These are phyloP conservation scores for Clonostachys chloroleuca DNA, from an alignment of 2,329 filamentous ascomycete genomes.

Conservation along the genomic window DNA sequence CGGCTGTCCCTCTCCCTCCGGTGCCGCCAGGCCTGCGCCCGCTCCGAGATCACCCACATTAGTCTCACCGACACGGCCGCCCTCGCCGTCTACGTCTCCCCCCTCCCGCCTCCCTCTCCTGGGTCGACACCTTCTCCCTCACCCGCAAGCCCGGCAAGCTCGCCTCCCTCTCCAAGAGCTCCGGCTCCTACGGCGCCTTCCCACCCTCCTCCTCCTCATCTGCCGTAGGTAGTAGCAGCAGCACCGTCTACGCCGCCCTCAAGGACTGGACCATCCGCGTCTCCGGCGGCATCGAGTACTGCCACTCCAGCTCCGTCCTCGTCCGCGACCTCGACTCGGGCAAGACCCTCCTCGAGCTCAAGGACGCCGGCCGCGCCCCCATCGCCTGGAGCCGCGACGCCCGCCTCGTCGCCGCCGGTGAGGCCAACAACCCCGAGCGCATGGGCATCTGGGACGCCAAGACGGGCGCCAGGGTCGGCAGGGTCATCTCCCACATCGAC, in stretches of 20 bases:
- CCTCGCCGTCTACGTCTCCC: conserved; percentile 21
- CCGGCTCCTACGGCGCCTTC: conserved; percentile 22
- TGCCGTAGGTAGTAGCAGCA: conserved; percentile 1
- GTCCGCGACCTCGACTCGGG: conserved; percentile 20
- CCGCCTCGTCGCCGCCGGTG: conserved; percentile 19
- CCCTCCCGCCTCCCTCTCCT: conserved; percentile 18
- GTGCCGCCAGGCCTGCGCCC: conserved; percentile 17
- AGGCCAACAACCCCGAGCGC: conserved; percentile 11
- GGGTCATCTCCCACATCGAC: conserved; percentile 26
- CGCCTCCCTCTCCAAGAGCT: conserved; percentile 17
- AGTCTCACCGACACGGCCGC: conserved; percentile 18
- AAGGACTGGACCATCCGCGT: conserved; percentile 21
- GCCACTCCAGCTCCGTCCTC: conserved; percentile 20
- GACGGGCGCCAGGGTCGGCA: conserved; percentile 17
- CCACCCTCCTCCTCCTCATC: conserved; percentile 1
- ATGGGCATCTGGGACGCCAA: conserved; percentile 24
- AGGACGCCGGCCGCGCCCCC: conserved; percentile 16
- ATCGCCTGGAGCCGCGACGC: conserved; percentile 25
- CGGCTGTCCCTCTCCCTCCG: conserved; percentile 12
- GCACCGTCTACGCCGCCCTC: conserved; percentile 15
- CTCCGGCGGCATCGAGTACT: conserved; percentile 19
- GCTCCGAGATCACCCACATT: conserved; percentile 22
- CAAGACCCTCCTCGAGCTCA: conserved; percentile 22
- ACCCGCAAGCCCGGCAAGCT: conserved; percentile 3
- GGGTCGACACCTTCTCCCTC: conserved; percentile 27